Conservation (phyloP, 345 rosid species). For the Acer saccharum region DNA sequence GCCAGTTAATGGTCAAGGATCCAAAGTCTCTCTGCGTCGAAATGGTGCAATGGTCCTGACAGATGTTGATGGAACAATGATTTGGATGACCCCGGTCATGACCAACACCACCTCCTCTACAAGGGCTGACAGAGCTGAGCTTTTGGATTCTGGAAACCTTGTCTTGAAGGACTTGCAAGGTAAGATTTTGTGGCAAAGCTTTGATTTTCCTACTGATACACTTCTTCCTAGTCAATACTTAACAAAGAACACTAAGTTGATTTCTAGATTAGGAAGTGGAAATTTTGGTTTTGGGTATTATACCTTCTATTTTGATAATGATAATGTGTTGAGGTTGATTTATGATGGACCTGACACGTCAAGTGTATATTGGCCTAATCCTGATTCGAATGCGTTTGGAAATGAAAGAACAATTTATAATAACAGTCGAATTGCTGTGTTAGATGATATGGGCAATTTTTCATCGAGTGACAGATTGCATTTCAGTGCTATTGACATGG, state of each 20-base stretch:
- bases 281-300: constrained; percentile 29
- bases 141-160: constrained; percentile 46
- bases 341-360: constrained; percentile 46
- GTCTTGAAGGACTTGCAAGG: constrained; percentile 23
- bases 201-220: constrained; percentile 47
- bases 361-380: constrained; percentile 49
- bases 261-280: constrained; percentile 31
- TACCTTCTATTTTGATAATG: constrained; percentile 35
- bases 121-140: constrained; percentile 28
- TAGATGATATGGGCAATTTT: too few relatives aligned
- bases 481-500: too few relatives aligned
- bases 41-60: too few relatives aligned
- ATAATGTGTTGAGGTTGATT: constrained; percentile 41
- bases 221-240: constrained; percentile 44
- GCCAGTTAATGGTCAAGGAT: too few relatives aligned
- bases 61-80: too few relatives aligned
- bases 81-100: too few relatives aligned
- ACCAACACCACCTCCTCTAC: too few relatives aligned
- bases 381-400: background rate
- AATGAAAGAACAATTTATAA: too few relatives aligned
- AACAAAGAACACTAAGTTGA: constrained; percentile 28
- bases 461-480: too few relatives aligned
- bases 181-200: constrained; percentile 46
- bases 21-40: too few relatives aligned
- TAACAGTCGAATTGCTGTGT: too few relatives aligned